Conservation (phyloP, 2,329 filamentous ascomycete genomes). For the Botrytis aclada region DNA sequence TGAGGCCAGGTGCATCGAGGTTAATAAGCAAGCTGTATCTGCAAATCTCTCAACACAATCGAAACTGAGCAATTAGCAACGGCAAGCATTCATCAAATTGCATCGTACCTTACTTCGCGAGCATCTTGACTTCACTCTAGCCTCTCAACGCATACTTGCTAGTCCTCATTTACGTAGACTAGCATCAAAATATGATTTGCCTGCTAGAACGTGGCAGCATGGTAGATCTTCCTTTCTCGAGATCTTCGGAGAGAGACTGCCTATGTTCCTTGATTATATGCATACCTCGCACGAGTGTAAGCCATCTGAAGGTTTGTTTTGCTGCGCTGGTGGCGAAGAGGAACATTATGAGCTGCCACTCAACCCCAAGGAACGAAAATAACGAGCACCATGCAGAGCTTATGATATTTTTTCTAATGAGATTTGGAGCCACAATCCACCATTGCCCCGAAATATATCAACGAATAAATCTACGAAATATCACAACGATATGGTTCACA, state of each 20-base stretch:
- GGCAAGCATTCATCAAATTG: conserved; percentile 75
- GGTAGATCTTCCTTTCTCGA: conserved; percentile 86
- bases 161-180: conserved; percentile 63
- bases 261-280: too few species aligned
- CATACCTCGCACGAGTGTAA: too few species aligned
- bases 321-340: conserved; percentile 30
- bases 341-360: conserved; percentile 28
- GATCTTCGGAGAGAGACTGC: conserved; percentile 68
- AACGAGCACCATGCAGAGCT: conserved; percentile 26
- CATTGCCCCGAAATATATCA: too few species aligned
- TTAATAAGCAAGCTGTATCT: too few species aligned
- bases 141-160: conserved; percentile 79
- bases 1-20: conserved; percentile 80
- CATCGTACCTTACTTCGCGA: conserved; percentile 80
- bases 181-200: conserved; percentile 83
- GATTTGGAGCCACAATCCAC: too few species aligned
- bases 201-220: conserved; percentile 87
- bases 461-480: too few species aligned
- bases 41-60: too few species aligned
- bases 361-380: conserved; percentile 29
- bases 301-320: conserved; percentile 23
- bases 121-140: conserved; percentile 82
- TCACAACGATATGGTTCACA: too few species aligned
- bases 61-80: too few species aligned
- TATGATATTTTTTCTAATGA: too few species aligned